Percentiles rank a stretch among this genome's conserved stretches.
Conservation (phyloP, 768 basidiomycete genomes). For the Phlegmacium glaucopus region DNA sequence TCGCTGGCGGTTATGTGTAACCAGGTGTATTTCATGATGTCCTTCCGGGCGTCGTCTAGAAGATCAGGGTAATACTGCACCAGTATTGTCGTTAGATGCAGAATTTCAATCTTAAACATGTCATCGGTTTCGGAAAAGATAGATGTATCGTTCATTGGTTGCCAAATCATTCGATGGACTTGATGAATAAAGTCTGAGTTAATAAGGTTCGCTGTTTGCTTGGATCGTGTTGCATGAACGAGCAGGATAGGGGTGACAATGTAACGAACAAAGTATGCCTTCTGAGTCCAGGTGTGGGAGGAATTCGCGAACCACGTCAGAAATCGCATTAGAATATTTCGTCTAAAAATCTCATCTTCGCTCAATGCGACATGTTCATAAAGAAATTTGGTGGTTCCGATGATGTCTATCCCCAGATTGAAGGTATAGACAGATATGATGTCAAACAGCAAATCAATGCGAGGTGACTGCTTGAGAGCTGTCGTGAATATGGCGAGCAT, state of each 20-base stretch:
- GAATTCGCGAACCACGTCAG: slow-evolving; percentile 76
- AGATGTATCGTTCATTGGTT: slow-evolving; percentile 58
- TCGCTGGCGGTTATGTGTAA: slow-evolving; percentile 73
- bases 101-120: slow-evolving; percentile 83
- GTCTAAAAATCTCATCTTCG: slow-evolving; percentile 63
- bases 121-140: slow-evolving; percentile 68
- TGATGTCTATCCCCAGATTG: slow-evolving; percentile 77
- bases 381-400: slow-evolving; percentile 78
- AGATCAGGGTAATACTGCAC: slow-evolving; percentile 81
- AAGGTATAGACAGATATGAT: slow-evolving; percentile 79
- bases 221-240: slow-evolving; percentile 60
- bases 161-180: slow-evolving; percentile 78
- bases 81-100: slow-evolving; percentile 85
- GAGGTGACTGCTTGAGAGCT: slow-evolving; percentile 63
- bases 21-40: slow-evolving; percentile 94
- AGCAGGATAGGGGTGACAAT: slow-evolving; percentile 86
- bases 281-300: slow-evolving; percentile 66
- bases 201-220: slow-evolving; percentile 57
- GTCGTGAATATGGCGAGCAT: slow-evolving; percentile 77
- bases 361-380: slow-evolving; percentile 81
- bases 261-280: slow-evolving; percentile 75
- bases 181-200: slow-evolving; percentile 67
- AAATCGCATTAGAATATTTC: slow-evolving; percentile 84
- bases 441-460: slow-evolving; percentile 88
- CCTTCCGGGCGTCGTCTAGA: slow-evolving; percentile 81